These are phyloP conservation scores for Sextonia rubra DNA, from an alignment of 164 flowering plant genomes.

Conservation along the genomic window DNA sequence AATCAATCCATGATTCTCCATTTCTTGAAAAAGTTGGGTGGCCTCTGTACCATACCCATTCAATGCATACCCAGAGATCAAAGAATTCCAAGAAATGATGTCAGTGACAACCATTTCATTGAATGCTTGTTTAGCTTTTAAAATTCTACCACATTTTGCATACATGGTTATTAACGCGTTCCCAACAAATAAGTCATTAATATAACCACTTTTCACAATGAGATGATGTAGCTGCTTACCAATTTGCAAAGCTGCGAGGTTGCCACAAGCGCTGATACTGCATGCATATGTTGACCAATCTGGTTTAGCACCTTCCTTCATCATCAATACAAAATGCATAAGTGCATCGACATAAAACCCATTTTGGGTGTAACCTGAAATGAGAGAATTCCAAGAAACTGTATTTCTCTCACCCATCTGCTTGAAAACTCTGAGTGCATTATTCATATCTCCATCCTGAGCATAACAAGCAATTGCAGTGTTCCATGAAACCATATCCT, in stretches of 20 bases:
- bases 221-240: conserved; percentile 19
- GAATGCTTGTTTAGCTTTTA: conserved; percentile 10
- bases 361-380: conserved; percentile 18
- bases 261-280: conserved; percentile 16
- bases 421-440: conserved; percentile 6
- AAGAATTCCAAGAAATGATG: conserved; percentile 21
- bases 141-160: conserved; percentile 19
- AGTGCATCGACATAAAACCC: conserved; percentile 16
- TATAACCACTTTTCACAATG: conserved; percentile 14
- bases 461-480: conserved; percentile 10
- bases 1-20: conserved; percentile 9
- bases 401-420: conserved; percentile 51
- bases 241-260: conserved; percentile 18
- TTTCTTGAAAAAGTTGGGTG: conserved; percentile 12
- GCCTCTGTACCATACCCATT: conserved; percentile 22
- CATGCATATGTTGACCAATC: conserved; percentile 20
- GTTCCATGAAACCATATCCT: conserved; percentile 13
- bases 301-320: conserved; percentile 12
- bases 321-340: conserved; percentile 10
- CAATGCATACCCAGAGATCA: conserved; percentile 18
- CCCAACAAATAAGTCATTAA: conserved; percentile 14
- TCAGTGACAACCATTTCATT: conserved; percentile 5
- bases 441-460: conserved; percentile 11
- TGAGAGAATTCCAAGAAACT: conserved; percentile 16
- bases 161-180: conserved; percentile 21